Conservation (phyloP, 176 grass and related monocot species). For the Cenchrus fungigraminus region DNA sequence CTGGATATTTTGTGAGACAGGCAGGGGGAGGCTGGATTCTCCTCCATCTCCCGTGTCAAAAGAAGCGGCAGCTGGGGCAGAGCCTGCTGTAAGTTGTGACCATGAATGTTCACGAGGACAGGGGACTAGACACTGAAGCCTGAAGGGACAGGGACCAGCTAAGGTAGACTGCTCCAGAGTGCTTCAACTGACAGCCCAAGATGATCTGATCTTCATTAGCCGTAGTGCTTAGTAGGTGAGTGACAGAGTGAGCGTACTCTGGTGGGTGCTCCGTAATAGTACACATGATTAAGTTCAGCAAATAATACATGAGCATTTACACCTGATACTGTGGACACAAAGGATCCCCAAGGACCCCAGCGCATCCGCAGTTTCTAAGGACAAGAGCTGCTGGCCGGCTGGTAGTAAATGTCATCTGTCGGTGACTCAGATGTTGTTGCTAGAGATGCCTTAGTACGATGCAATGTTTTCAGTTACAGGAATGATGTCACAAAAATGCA, state of each 20-base stretch:
- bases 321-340: neutral
- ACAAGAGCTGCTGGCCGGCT: neutral
- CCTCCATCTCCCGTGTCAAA: slow-evolving; percentile 23
- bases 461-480: neutral
- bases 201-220: slow-evolving; percentile 1
- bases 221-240: neutral
- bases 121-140: neutral
- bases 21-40: neutral
- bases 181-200: neutral
- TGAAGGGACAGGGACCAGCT: slow-evolving; percentile 9
- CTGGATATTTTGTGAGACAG: neutral
- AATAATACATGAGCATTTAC: neutral
- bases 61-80: neutral
- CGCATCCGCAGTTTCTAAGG: slow-evolving; percentile 14
- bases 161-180: neutral
- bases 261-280: neutral
- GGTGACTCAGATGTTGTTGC: neutral
- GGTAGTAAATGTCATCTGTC: neutral
- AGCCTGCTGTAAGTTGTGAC: neutral
- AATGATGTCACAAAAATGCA: neutral
- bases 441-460: neutral
- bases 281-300: neutral
- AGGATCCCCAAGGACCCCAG: neutral
- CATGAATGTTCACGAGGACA: slow-evolving; percentile 39
- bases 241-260: neutral